Base-by-base conservation (phyloP, 176 grass and related monocot species). In the Eragrostis curvula region DNA sequence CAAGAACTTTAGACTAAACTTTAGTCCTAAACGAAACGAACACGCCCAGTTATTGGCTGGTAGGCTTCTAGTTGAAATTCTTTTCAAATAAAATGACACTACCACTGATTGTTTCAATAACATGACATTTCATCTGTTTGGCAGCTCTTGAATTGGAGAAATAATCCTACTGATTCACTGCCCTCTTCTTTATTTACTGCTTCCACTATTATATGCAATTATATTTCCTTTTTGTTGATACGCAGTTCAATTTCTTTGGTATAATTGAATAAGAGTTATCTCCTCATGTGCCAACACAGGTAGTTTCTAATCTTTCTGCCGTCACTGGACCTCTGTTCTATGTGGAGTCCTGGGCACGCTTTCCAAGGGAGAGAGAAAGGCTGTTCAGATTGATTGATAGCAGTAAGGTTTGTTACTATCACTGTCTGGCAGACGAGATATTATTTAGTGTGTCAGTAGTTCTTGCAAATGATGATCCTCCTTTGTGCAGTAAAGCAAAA, bases 301-400 rank as follows among this genome's bases (percentile, higher is more conserved):
- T 98, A 30, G 64, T 95, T 21, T 98, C 96, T 83, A 98, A 98
- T 95, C 84, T 98, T 88, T 95, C 92, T 84, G 92, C 90, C 25
- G 91, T 84, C 15, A 92, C 87, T 81, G 78, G 66, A 43, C 92
- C 92, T 66, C 79, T 95, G 43, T 92, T 98, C 78, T 88, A 87
- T 71, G 84, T 87, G 43, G 96, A 98, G 81, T 87, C 92, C 10
- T 98, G 96, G 96, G 88, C 88, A 77, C 84, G 71, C 68, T 95
- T 98, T 83, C 92, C 90, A 39, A 89, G 90, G 88, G 96, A 98
- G 64, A 98, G 92, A 86, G 84, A 93, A 60, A 83, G 88, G 11
- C 57, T 98, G 14, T 95, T 94, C 79, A 89, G 84, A 88, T 66
- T 98, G 85, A 95, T 98, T 66, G 79, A 91, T 85, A 88, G 79